phyloP scores from a whole-genome alignment of 1,284 basidiomycete species.

The Xerocomus amazonicus region DNA sequence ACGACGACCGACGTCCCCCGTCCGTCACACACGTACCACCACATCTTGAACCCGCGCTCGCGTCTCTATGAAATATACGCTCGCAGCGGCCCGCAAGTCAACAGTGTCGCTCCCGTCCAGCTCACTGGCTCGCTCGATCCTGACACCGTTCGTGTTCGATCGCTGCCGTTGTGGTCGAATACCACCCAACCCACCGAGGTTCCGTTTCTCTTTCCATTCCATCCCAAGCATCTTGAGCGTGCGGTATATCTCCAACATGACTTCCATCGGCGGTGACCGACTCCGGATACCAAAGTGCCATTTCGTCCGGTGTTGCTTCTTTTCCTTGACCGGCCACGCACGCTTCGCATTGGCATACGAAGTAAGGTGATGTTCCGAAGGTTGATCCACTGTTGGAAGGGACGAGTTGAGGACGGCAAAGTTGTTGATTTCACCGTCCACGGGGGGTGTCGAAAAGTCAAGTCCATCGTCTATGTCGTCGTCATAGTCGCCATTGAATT shows the following conservation, averaged over 20 bases:
- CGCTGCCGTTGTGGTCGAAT: constrained; percentile 22
- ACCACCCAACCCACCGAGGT: constrained; percentile 65
- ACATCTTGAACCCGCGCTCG: constrained; percentile 86
- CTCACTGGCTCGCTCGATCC: constrained; percentile 60
- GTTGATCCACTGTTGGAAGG: constrained; percentile 51
- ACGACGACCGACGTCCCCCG: background rate
- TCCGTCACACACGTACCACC: constrained; percentile 56
- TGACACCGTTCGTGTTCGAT: constrained; percentile 31
- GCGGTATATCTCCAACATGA: constrained; percentile 98
- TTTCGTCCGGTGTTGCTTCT: constrained; percentile 70
- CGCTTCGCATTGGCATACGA: constrained; percentile 64
- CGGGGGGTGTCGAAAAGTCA: constrained; percentile 52
- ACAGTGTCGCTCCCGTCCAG: constrained; percentile 63
- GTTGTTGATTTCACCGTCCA: constrained; percentile 47
- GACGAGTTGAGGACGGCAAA: constrained; percentile 86
- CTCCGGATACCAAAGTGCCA: constrained; percentile 99
- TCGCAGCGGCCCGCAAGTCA: constrained; percentile 63
- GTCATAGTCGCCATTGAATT: constrained; percentile 54
- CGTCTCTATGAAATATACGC: constrained; percentile 94
- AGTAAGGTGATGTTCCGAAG: constrained; percentile 53
- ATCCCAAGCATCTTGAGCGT: constrained; percentile 91
- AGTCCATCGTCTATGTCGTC: constrained; percentile 63
- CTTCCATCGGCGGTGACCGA: constrained; percentile 95
- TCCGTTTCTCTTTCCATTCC: constrained; percentile 91
- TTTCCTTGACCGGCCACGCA: constrained; percentile 46